Evolutionary conservation across 2,329 filamentous ascomycete genomes (phyloP), one percentile per base, ranked within the genome.

Genomic region (Plectosphaerella sp.): DNA sequence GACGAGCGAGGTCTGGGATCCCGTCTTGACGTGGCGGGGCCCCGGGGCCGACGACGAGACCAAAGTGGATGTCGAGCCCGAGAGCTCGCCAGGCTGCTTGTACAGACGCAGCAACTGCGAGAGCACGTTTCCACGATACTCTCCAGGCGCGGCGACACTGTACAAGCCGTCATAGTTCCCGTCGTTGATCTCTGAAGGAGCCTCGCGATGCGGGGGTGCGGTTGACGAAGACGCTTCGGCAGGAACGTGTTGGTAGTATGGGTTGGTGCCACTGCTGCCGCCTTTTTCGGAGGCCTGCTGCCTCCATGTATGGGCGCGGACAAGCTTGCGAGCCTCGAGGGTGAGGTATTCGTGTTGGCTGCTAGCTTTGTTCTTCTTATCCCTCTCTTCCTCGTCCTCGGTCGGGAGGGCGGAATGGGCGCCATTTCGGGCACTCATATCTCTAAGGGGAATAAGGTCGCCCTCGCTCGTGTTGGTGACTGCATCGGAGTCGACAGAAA

Each of bases 31-130:
- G 24, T 42, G 37, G n/a, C 39, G 24, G 24, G 37, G 39, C 3
- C 50, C 49, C 10, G 46, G 53, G 20, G 51, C 46, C 25, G 50
- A 54, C 5, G 33, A 48, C 2, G 47, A 43, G 4, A n/a, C 59
- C 22, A 22, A 22, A 22, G 6, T 58, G 60, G 59, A 45, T 54
- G 57, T 39, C 64, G 62, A 55, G 55, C 36, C 58, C 51, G 47
- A 25, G 24, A n/a, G 52, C 46, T 36, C 46, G 1, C 73, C 69
- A 1, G 64, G 55, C 4, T 68, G 67, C 45, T 74, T 75, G 59
- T 77, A 76, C 11, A 77, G 68, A 61, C 72, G 75, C 43, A 77
- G 55, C 1, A 77, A 68, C 55, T 76, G 72, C 5, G 73, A 72
- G 6, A 77, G 63, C 1, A 77, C 70, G 49, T 73, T 71, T 16